Evolutionary conservation across 192 early-diverging fungal species (phyloP).

Genomic region (Podila epicladia): DNA sequence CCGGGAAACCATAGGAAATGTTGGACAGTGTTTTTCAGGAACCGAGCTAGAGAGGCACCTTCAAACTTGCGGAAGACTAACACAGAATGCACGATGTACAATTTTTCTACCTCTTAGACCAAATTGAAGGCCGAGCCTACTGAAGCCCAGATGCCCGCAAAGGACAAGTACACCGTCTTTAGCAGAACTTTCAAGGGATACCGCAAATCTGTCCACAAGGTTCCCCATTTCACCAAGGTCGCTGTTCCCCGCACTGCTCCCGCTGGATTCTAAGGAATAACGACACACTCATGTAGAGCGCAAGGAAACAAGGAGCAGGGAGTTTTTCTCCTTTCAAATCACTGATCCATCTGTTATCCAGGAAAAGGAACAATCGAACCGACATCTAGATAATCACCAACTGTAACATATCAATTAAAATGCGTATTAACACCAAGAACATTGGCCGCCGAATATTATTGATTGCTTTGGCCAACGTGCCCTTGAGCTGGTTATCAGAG

Average conservation of each 20-base stretch:
- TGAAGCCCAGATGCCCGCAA: conserved; percentile 76
- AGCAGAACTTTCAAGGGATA: conserved; percentile 74
- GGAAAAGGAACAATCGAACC: too few species aligned
- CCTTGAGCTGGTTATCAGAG: too few species aligned
- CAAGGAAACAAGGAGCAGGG: too few species aligned
- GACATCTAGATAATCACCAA: too few species aligned
- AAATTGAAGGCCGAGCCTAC: conserved; percentile 69
- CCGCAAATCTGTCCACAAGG: conserved; percentile 85
- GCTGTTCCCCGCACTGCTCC: conserved; percentile 76
- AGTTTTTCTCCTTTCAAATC: too few species aligned
- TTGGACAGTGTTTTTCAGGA: neutral
- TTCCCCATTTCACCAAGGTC: conserved; percentile 87
- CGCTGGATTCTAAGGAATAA: conserved; percentile 64
- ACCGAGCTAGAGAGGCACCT: neutral
- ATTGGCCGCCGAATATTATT: too few species aligned
- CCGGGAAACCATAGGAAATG: neutral
- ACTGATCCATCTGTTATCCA: too few species aligned
- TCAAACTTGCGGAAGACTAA: neutral
- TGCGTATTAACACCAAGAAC: too few species aligned
- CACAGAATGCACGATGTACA: neutral
- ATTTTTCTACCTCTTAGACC: conserved; percentile 15
- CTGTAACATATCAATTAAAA: too few species aligned
- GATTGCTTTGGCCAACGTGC: too few species aligned
- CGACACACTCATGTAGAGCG: neutral
- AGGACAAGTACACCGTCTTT: conserved; percentile 87